Percentiles rank a stretch among this genome's conserved stretches.
These are phyloP conservation scores for Umbilicaria muhlenbergii DNA, from an alignment of 495 filamentous ascomycete species.

Conservation along the genomic window DNA sequence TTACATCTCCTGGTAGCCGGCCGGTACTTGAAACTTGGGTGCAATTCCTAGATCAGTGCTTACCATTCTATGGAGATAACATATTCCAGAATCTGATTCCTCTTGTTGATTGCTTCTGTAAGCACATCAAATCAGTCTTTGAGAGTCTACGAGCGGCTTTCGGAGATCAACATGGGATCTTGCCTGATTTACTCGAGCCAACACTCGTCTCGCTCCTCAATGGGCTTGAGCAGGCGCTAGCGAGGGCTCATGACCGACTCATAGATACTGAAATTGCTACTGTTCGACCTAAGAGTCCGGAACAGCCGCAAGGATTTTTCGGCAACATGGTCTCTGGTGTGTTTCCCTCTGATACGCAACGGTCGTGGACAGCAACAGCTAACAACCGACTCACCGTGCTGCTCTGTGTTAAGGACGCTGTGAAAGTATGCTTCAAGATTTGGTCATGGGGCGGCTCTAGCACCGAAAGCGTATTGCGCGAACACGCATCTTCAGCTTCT, in stretches of 20 bases:
- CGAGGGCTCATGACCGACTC: slow-evolving; percentile 72
- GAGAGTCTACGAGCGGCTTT: slow-evolving; percentile 42
- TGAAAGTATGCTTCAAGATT: slow-evolving; percentile 77
- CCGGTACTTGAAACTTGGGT: slow-evolving; percentile 84
- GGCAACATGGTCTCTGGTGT: slow-evolving; percentile 94
- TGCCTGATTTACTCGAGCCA: slow-evolving; percentile 39
- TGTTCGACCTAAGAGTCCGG: slow-evolving; percentile 55
- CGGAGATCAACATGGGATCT: slow-evolving; percentile 17
- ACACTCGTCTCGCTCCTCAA: slow-evolving; percentile 67
- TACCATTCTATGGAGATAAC: slow-evolving; percentile 64
- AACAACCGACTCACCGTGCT: slow-evolving; percentile 88
- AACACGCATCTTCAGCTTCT: slow-evolving; percentile 50
- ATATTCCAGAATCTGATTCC: slow-evolving; percentile 86
- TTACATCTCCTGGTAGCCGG: slow-evolving; percentile 58
- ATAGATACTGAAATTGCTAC: slow-evolving; percentile 56
- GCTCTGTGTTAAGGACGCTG: slow-evolving; percentile 91
- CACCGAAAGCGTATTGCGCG: slow-evolving; percentile 35
- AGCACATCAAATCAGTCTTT: slow-evolving; percentile 57
- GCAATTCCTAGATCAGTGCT: slow-evolving; percentile 63
- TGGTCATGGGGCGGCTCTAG: slow-evolving; percentile 83
- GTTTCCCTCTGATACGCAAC: slow-evolving; percentile 63
- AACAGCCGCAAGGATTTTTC: slow-evolving; percentile 83
- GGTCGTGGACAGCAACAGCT: slow-evolving; percentile 60
- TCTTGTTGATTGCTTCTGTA: slow-evolving; percentile 76
- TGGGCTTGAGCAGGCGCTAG: slow-evolving; percentile 79